Base-by-base conservation (phyloP, 176 grass and related monocot species). In the Tuctoria greenei region DNA sequence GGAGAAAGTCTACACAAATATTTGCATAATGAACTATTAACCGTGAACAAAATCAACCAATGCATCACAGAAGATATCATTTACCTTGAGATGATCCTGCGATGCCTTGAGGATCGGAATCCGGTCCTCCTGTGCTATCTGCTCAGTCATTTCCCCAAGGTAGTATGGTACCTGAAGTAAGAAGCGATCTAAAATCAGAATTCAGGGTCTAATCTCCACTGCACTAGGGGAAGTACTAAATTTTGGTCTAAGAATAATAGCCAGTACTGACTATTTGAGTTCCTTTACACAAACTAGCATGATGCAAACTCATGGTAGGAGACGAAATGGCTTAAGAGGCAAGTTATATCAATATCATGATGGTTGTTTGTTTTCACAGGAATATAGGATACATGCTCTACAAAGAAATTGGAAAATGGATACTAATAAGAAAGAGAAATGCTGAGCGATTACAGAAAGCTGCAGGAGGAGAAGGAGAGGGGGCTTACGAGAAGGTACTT, bases 121-220 rank as follows among this genome's bases (percentile, higher is more conserved):
- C 46, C 86, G 76, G 14, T 98, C 86, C 44, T 93, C 84, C 72
- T 92, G 86, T 9, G 21, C 81, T 37, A 88, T 56, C 31, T 90
- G 91, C 57, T 98, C 95, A 47, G 79, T 92, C 82, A 98, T 88
- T 62, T 92, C 91, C 24, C 68, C 91, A 9, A 94, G 82, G 82
- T 86, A 98, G 73, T 88, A 98, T 10, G 84, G 88, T 17, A 92
- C 86, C 95, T 94, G 66, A 76, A 64, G 47, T 43, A 64, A 31
- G 31, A 31, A 31, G 3, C 31, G 31, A 75, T 68, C 31, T n/a
- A 64, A 2, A 62, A 72, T 0, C 27, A 28, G 7, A 71, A 37
- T 17, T 23, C 25, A 34, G 69, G 14, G 18, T 64, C 1, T 31
- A 24, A 51, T 7, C 27, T 27, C 25, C 59, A 34, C 0, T 15